Evolutionary conservation across 2,329 filamentous ascomycete genomes (phyloP).

Genomic region (Thielaviopsis musarum): DNA sequence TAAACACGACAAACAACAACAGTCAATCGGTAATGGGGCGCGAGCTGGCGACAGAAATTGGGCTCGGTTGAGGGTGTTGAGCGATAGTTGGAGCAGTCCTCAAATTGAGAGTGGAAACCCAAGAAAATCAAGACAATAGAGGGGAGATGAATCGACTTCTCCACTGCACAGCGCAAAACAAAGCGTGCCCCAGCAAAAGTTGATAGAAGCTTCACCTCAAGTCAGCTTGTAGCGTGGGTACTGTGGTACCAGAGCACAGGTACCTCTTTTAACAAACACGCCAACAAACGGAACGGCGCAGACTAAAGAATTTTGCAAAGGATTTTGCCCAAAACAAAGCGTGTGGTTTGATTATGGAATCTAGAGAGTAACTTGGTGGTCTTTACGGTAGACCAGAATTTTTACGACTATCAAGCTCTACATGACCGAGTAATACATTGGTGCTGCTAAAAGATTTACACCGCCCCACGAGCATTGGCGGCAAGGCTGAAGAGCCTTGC

Average conservation of each 20-base stretch:
- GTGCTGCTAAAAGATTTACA: neutral
- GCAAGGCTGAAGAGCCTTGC: slow-evolving; percentile 3
- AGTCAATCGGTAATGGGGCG: neutral
- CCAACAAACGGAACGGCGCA: no score
- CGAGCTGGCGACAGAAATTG: neutral
- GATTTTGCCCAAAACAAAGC: neutral
- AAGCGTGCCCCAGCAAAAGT: neutral
- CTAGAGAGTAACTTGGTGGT: no score
- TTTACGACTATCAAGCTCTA: no score
- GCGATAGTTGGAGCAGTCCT: no score
- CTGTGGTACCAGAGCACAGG: no score
- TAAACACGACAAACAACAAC: neutral
- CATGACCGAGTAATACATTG: neutral
- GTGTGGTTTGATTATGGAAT: neutral
- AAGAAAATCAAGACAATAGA: neutral
- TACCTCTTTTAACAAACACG: no score
- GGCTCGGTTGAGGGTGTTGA: neutral
- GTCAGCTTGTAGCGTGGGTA: neutral
- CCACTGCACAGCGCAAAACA: neutral
- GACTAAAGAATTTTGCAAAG: no score
- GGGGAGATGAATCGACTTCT: neutral
- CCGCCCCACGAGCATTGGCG: slow-evolving; percentile 4
- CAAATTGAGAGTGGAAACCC: neutral
- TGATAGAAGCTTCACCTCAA: neutral
- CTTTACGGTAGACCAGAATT: no score